Base-by-base conservation (phyloP, 345 rosid species). In the Eucalyptus shirleyi region DNA sequence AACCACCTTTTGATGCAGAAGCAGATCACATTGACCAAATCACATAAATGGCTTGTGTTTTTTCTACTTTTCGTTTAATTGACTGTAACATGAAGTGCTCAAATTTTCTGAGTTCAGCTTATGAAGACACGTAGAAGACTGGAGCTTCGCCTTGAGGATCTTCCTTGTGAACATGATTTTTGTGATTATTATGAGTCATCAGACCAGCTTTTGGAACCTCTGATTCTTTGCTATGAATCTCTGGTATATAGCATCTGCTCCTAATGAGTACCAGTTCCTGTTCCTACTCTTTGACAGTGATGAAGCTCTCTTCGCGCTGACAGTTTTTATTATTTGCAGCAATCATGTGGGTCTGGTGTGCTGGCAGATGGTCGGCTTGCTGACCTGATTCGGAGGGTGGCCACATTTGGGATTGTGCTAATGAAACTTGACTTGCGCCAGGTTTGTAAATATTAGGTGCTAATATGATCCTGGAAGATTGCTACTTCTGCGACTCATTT, bases 371-470 rank as follows among this genome's bases (percentile, higher is more conserved):
- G 99, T 67, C 91, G 95, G 88, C 96, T 98, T 86, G 98, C 97
- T 92, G 99, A 98, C 92, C 93, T 98, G 65, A 98, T 98, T 88
- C 94, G 99, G 82, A 96, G 96, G 93, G 99, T 96, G 92, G 93
- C 96, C 90, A 95, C 98, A 5, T 97, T 98, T 90, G 98, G 99
- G 30, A 95, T 97, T 97, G 97, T 95, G 88, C 92, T 98, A 89
- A 95, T 97, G 95, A 98, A 98, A 96, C 98, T 97, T 47, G 99
- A 98, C 90, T 94, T 98, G 95, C 99, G 99, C 21, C 99, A 98
- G 99, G 99, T 97, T 91, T 81, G 8, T 87, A 37, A 19, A 65
- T 32, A 32, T 34, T 49, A 21, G 55, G 69, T 51, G 88, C 40
- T 62, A 23, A 30, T 24, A 86, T 91, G 42, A 65, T 88, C 53